These are phyloP conservation scores for Starmerella vaccinii DNA, from an alignment of 805 yeast genomes.

Conservation along the genomic window DNA sequence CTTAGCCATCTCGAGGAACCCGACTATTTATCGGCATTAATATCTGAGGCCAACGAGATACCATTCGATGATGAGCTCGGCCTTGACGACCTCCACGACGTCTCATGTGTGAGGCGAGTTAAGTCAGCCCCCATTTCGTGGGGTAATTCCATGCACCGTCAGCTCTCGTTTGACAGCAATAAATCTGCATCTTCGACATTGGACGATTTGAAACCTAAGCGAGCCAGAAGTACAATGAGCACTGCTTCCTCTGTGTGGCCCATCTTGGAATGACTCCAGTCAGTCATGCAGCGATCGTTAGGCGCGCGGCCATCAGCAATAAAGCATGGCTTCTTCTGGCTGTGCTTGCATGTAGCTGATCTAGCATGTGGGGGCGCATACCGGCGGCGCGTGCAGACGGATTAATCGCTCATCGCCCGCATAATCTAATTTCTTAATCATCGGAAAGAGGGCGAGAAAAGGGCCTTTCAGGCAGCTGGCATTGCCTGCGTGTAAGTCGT, in stretches of 20 bases:
- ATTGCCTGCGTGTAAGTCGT: not conserved
- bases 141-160: constrained; percentile 9
- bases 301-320: too few species aligned
- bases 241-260: constrained; percentile 9
- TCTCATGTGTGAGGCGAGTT: not conserved
- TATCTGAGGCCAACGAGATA: constrained; percentile 44
- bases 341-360: not conserved
- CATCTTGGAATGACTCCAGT: not conserved
- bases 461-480: not conserved
- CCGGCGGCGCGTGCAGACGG: too few species aligned
- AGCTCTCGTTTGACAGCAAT: constrained; percentile 7
- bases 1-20: constrained; percentile 25
- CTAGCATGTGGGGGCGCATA: too few species aligned
- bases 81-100: not conserved
- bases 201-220: constrained; percentile 10
- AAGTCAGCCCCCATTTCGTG: not conserved
- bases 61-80: constrained; percentile 34
- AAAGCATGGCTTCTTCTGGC: too few species aligned
- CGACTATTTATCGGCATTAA: constrained; percentile 30
- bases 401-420: not conserved
- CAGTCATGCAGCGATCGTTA: not conserved
- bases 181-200: constrained; percentile 13
- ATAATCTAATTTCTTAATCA: not conserved
- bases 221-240: constrained; percentile 5
- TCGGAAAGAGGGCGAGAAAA: not conserved